Conservation (phyloP, 768 basidiomycete genomes). For the Naganishia kalamii region DNA sequence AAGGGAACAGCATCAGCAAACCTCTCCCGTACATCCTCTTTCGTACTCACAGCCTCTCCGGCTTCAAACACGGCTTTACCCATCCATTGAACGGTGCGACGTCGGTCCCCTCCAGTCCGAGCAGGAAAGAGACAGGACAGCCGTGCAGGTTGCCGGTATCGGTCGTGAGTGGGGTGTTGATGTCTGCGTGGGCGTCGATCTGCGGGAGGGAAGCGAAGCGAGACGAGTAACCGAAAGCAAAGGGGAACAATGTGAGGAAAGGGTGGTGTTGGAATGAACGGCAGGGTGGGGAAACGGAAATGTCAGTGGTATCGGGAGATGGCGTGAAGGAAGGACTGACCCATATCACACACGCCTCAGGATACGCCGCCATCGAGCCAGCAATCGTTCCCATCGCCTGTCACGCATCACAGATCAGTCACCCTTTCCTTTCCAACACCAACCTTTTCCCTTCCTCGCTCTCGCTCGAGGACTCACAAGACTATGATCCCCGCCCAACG, state of each 20-base stretch:
- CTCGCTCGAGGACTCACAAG: slow-evolving; percentile 54
- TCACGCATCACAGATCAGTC: background rate
- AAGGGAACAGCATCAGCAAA: background rate
- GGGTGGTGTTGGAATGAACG: no score
- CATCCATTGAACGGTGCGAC: slow-evolving; percentile 51
- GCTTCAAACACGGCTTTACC: slow-evolving; percentile 61
- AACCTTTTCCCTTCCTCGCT: no score
- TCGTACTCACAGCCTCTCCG: slow-evolving; percentile 56
- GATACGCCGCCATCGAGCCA: slow-evolving; percentile 62
- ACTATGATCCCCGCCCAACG: slow-evolving; percentile 93
- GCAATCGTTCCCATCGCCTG: slow-evolving; percentile 90
- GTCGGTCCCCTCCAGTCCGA: slow-evolving; percentile 53
- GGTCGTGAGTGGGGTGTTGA: slow-evolving; percentile 82
- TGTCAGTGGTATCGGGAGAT: no score
- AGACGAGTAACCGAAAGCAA: background rate
- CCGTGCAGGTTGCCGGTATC: slow-evolving; percentile 88
- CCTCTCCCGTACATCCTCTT: no score
- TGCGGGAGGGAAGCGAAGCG: slow-evolving; percentile 6
- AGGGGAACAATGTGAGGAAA: background rate
- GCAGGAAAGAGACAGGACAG: slow-evolving; percentile 92
- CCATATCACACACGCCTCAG: slow-evolving; percentile 75
- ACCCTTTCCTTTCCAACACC: no score
- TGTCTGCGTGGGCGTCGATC: slow-evolving; percentile 93
- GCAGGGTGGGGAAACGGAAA: background rate
- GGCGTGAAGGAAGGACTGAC: slow-evolving; percentile 26